Percentiles rank a stretch among this genome's conserved stretches.
Evolutionary conservation across 106 monocot genomes (phyloP).

Genomic region (Dactylorhiza incarnata): DNA sequence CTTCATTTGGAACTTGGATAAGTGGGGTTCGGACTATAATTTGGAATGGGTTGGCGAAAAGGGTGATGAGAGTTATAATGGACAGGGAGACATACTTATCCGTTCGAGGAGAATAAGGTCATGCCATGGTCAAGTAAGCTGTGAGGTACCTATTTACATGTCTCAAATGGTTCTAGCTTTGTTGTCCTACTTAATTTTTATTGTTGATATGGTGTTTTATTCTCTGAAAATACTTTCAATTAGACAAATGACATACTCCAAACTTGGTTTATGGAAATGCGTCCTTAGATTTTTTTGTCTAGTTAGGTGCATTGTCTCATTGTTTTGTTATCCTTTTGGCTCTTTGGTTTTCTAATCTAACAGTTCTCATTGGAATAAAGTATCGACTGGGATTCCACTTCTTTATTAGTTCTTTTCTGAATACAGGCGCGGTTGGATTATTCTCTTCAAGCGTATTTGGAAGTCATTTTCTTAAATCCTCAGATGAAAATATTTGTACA

Average conservation of each 20-base stretch:
- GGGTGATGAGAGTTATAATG: too few species aligned
- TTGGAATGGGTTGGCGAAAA: too few species aligned
- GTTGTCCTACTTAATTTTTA: background rate
- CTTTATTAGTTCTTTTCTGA: background rate
- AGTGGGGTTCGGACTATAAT: too few species aligned
- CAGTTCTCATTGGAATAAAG: background rate
- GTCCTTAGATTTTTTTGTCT: too few species aligned
- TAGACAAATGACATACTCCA: background rate
- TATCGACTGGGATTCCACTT: background rate
- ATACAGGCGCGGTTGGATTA: conserved; percentile 70
- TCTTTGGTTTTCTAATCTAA: background rate
- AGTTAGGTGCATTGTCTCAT: too few species aligned
- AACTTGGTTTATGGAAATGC: too few species aligned
- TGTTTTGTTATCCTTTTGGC: too few species aligned
- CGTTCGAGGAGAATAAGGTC: conserved; percentile 61
- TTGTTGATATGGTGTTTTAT: background rate
- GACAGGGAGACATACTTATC: too few species aligned
- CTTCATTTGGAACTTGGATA: too few species aligned
- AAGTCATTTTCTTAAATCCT: conserved; percentile 73
- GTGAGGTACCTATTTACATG: conserved; percentile 22
- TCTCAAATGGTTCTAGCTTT: background rate
- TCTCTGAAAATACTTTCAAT: too few species aligned
- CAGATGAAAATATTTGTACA: too few species aligned
- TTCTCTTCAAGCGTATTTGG: conserved; percentile 67
- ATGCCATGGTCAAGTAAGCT: conserved; percentile 62